Evolutionary conservation across 2,329 filamentous ascomycete genomes (phyloP).

Genomic region (Hymenoscyphus infarciens): DNA sequence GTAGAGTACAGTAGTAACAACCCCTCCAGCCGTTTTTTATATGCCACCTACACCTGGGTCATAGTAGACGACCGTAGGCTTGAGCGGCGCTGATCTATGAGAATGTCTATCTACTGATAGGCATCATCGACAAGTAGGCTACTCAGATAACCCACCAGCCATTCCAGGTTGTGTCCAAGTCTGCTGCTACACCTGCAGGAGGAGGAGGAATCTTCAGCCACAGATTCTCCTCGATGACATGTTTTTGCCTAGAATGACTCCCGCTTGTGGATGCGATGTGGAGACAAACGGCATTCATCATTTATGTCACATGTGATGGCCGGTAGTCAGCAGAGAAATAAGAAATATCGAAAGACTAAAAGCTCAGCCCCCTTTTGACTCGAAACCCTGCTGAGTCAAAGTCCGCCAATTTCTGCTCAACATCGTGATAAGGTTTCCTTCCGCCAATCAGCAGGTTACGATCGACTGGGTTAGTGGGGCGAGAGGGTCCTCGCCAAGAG

Average conservation of each 20-base stretch:
- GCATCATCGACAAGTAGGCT: neutral
- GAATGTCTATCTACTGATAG: neutral
- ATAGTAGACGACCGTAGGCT: neutral
- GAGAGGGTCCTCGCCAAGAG: neutral
- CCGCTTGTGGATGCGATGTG: neutral
- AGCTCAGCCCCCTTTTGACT: slow-evolving; percentile 5
- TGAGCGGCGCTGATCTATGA: neutral
- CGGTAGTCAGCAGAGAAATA: neutral
- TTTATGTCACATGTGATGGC: neutral
- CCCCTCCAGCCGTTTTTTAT: neutral
- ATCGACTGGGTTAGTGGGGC: neutral
- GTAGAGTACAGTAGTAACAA: too few relatives aligned
- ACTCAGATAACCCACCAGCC: neutral
- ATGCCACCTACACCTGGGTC: neutral
- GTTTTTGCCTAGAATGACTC: neutral
- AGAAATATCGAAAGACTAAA: neutral
- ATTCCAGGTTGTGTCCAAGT: too few relatives aligned
- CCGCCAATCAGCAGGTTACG: neutral
- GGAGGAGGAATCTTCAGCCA: too few relatives aligned
- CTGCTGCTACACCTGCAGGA: too few relatives aligned
- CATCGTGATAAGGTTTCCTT: slow-evolving; percentile 1
- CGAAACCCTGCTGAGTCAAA: neutral
- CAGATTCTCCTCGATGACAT: neutral
- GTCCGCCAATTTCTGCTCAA: neutral
- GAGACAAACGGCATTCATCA: neutral